Base-by-base conservation (phyloP, 2,329 filamentous ascomycete genomes). In the Alternaria ethzedia region DNA sequence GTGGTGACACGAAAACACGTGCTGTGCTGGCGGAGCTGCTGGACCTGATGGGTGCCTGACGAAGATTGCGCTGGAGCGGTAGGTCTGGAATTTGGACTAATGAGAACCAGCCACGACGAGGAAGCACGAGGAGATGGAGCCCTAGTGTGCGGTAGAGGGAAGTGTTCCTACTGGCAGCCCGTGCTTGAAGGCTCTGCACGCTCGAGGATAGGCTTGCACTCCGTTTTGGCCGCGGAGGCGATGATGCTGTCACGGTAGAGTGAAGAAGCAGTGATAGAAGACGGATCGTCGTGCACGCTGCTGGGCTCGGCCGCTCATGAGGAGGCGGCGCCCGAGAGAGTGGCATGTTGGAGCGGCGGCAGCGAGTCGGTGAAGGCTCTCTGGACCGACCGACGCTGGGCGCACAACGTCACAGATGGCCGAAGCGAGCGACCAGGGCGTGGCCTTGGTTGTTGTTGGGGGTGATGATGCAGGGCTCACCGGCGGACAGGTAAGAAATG, bases 101-200 rank as follows among this genome's bases (percentile, higher is more conserved):
- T 75, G 61, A 73, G 65, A 68, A 70, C 23, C 55, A 69, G 74
- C 73, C 75, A 77, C 75, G 74, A 75, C 60, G 67, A 50, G 63
- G 43, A 49, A 62, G 60, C 63, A 64, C 64, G 46, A 63, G 61
- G 46, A 68, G 36, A 59, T 64, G 65, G 63, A 60, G 8, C 58
- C n/a, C 32, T 54, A 59, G 49, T 59, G 49, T 58, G 69, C 61
- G 70, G 69, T 64, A 69, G 46, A 56, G 70, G 67, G 50, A 69
- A 47, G 23, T 12, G 47, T 62, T 72, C 71, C 70, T 54, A 75
- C 74, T 70, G 72, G 71, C 57, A 69, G 65, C 57, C 36, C 46
- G 54, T 23, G 43, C 20, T 20, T 45, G 32, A 61, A 52, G 57
- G 51, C 32, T 67, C 64, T 67, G 65, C 62, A 70, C 47, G 65